Evolutionary conservation across 176 grass and related monocot species (phyloP), one percentile per base, ranked within the genome.

Genomic region (Carex kokanica): DNA sequence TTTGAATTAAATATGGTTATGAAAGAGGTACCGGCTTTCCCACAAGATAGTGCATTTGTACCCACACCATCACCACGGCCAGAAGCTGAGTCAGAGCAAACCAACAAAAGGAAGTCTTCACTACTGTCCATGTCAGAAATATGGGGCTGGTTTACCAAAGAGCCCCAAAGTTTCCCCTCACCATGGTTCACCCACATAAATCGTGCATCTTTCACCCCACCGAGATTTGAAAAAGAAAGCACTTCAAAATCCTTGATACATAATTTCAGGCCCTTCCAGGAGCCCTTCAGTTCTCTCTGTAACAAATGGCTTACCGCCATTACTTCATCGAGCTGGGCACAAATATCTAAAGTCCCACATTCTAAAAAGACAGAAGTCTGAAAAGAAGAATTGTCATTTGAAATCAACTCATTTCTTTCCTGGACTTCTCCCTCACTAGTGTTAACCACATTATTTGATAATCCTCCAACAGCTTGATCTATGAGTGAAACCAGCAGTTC

Each of bases 1-100:
- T 86, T 83, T 86, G 96, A 88, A 86, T 95, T 95, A 64, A 83
- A 87, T 27, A 99, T 93, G 85, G 86, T 90, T 68, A 86, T 92
- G 24, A 99, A 80, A 12, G 88, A 88, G 87, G 82, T 93, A 49
- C 96, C 96, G 72, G 96, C 87, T 85, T 83, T 40, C 17, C 91
- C 96, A 62, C 64, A 90, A 85, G 86, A 91, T 53, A 95, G 90
- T 60, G 90, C 89, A 88, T 99, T 99, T 49, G 85, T 90, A 81
- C 96, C 93, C 80, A 89, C 89, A 89, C 96, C 96, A 91, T 91
- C 89, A 86, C 96, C 96, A 23, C 96, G 79, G 61, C 87, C 89
- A 60, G 87, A 84, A 79, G 86, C 91, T 51, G 91, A 90, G 60
- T 93, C 89, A 43, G 86, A 90, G 64, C 93, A 95, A 64, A 81